phyloP scores from a whole-genome alignment of 176 grass and related monocot genomes.

The Avena atlantica region DNA sequence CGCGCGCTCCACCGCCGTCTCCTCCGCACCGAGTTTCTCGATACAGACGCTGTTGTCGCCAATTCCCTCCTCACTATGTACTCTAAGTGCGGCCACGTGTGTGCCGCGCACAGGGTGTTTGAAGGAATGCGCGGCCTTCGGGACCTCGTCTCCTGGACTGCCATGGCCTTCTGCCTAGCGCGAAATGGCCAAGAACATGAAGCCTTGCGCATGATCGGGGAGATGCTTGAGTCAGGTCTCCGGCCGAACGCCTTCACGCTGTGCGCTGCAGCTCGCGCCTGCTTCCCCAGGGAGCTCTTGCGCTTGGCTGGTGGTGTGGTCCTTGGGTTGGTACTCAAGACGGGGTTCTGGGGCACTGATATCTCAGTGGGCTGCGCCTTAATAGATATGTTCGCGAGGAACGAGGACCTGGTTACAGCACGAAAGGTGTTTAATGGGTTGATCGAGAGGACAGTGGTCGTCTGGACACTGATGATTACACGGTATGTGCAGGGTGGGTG shows the following conservation, averaged over 20 bases:
- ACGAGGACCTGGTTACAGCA: slow-evolving; percentile 51
- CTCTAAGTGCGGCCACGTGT: slow-evolving; percentile 65
- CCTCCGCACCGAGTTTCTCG: slow-evolving; percentile 45
- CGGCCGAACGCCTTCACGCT: slow-evolving; percentile 60
- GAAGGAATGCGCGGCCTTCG: slow-evolving; percentile 62
- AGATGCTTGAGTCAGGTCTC: slow-evolving; percentile 49
- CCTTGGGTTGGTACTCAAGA: slow-evolving; percentile 54
- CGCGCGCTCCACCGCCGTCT: slow-evolving; percentile 51
- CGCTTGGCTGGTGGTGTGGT: slow-evolving; percentile 4
- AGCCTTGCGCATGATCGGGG: slow-evolving; percentile 40
- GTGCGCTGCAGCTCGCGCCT: slow-evolving; percentile 43
- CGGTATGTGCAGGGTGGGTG: slow-evolving; percentile 53
- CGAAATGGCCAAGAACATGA: slow-evolving; percentile 43
- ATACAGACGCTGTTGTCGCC: slow-evolving; percentile 43
- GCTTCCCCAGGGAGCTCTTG: slow-evolving; percentile 39
- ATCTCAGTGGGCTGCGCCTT: slow-evolving; percentile 62
- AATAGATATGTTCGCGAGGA: slow-evolving; percentile 83
- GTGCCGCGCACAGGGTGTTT: slow-evolving; percentile 53
- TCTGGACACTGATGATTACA: slow-evolving; percentile 84
- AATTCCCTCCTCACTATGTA: slow-evolving; percentile 73
- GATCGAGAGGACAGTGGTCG: slow-evolving; percentile 57
- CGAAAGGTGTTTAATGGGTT: slow-evolving; percentile 58
- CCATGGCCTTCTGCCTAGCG: slow-evolving; percentile 59
- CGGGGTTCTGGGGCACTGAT: slow-evolving; percentile 57
- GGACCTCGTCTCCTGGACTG: slow-evolving; percentile 73